phyloP scores from a whole-genome alignment of 805 yeast species.

The Starmerella kuoi region DNA sequence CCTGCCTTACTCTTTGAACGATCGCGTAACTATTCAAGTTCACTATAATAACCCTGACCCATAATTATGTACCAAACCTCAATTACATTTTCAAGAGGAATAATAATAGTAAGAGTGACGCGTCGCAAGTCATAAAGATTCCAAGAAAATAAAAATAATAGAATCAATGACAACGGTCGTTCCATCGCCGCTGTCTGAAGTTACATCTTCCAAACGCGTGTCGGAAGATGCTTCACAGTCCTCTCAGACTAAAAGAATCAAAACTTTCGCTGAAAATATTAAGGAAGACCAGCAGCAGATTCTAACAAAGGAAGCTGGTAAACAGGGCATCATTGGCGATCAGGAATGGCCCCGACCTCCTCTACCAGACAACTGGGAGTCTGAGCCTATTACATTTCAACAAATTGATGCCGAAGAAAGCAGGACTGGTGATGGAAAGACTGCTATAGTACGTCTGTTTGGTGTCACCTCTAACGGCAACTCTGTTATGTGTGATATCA shows the following conservation, averaged over 20 bases:
- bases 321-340: slow-evolving; percentile 22
- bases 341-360: slow-evolving; percentile 46
- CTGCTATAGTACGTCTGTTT: slow-evolving; percentile 59
- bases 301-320: slow-evolving; percentile 2
- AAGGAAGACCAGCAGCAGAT: slow-evolving; percentile 12
- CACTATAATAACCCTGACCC: no score
- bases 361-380: slow-evolving; percentile 39
- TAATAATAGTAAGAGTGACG: no score
- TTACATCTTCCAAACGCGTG: not conserved
- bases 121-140: no score
- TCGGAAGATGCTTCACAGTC: not conserved
- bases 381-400: slow-evolving; percentile 34
- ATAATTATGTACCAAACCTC: no score
- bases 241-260: not conserved
- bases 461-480: slow-evolving; percentile 84
- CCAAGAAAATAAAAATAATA: no score
- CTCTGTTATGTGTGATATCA: slow-evolving; percentile 79
- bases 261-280: slow-evolving; percentile 13
- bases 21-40: no score
- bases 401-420: slow-evolving; percentile 90
- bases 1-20: no score
- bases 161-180: not conserved
- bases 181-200: not conserved
- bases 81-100: no score
- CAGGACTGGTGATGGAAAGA: not conserved